Evolutionary conservation across 805 yeast species (phyloP).

Genomic region (Kurtzmaniella cleridarum): DNA sequence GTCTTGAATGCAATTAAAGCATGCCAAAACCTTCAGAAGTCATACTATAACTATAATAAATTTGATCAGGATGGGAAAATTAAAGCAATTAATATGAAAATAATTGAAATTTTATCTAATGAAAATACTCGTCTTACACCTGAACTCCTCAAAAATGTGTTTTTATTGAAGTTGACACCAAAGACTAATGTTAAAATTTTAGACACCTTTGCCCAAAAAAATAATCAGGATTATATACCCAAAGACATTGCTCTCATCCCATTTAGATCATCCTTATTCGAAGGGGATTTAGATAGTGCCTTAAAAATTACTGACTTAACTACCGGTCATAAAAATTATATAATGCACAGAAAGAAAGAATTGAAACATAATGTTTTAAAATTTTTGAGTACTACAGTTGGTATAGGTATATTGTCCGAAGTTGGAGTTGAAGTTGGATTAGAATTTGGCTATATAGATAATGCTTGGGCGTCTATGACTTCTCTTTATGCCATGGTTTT

Average conservation of each 20-base stretch:
- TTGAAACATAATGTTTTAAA: slow-evolving; percentile 25
- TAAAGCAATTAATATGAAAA: slow-evolving; percentile 13
- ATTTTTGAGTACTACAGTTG: slow-evolving; percentile 26
- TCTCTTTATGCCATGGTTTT: slow-evolving; percentile 43
- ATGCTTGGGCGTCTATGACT: slow-evolving; percentile 31
- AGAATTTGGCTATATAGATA: slow-evolving; percentile 35
- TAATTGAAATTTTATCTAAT: slow-evolving; percentile 16
- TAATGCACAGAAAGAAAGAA: slow-evolving; percentile 25
- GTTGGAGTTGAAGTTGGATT: slow-evolving; percentile 36
- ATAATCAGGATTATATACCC: slow-evolving; percentile 25
- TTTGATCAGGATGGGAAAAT: slow-evolving; percentile 18
- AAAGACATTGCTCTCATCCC: slow-evolving; percentile 52
- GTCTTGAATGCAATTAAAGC: slow-evolving; percentile 18
- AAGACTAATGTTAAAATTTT: slow-evolving; percentile 23
- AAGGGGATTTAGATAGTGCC: slow-evolving; percentile 54
- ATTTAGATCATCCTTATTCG: slow-evolving; percentile 51
- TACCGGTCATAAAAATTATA: slow-evolving; percentile 51
- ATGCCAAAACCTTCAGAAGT: slow-evolving; percentile 16
- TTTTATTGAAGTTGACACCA: slow-evolving; percentile 30
- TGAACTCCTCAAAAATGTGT: slow-evolving; percentile 20
- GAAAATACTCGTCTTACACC: slow-evolving; percentile 15
- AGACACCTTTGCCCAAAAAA: slow-evolving; percentile 18
- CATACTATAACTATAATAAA: slow-evolving; percentile 16
- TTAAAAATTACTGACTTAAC: slow-evolving; percentile 55
- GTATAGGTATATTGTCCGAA: slow-evolving; percentile 33